Percentiles rank a stretch among this genome's conserved stretches.
phyloP scores from a whole-genome alignment of 2,329 filamentous ascomycete genomes.

The Arthrobotrys sphaeroides region DNA sequence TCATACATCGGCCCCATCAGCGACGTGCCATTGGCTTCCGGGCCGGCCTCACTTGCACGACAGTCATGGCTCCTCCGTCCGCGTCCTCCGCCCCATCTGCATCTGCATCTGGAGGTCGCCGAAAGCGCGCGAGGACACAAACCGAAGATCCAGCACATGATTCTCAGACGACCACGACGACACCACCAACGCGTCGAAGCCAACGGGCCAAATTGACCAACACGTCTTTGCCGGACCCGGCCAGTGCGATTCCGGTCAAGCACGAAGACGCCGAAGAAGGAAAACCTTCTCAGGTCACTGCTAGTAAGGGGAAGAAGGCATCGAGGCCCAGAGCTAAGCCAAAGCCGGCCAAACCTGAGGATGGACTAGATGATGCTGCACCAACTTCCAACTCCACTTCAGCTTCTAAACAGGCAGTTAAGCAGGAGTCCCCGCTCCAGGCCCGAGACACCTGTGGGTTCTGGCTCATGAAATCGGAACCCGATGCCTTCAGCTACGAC shows the following conservation, averaged over 20 bases:
- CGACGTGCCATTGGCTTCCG: constrained; percentile 32
- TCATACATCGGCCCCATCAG: constrained; percentile 41
- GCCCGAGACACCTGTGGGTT: constrained; percentile 62
- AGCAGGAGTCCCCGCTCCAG: background rate
- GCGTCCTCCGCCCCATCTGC: constrained; percentile 4
- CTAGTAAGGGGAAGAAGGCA: background rate
- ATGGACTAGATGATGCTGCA: constrained; percentile 18
- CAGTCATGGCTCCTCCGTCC: background rate
- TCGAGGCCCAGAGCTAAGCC: constrained; percentile 41
- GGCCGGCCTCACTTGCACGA: constrained; percentile 19
- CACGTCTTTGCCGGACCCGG: constrained; percentile 21
- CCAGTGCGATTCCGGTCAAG: constrained; percentile 15
- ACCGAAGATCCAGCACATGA: constrained; percentile 38
- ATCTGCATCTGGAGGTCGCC: constrained; percentile 22
- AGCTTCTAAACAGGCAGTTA: constrained; percentile 11
- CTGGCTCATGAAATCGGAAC: constrained; percentile 89
- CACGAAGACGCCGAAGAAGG: constrained; percentile 10
- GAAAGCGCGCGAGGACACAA: constrained; percentile 41
- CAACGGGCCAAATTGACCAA: constrained; percentile 29
- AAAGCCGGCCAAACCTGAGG: constrained; percentile 47
- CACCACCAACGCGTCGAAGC: constrained; percentile 48
- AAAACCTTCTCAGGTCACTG: background rate
- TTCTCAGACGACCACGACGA: constrained; percentile 34
- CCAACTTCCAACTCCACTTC: constrained; percentile 31
- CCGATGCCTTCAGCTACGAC: constrained; percentile 85